phyloP scores from a whole-genome alignment of 495 filamentous ascomycete species.

The Pseudoneurospora amorphoporcata region DNA sequence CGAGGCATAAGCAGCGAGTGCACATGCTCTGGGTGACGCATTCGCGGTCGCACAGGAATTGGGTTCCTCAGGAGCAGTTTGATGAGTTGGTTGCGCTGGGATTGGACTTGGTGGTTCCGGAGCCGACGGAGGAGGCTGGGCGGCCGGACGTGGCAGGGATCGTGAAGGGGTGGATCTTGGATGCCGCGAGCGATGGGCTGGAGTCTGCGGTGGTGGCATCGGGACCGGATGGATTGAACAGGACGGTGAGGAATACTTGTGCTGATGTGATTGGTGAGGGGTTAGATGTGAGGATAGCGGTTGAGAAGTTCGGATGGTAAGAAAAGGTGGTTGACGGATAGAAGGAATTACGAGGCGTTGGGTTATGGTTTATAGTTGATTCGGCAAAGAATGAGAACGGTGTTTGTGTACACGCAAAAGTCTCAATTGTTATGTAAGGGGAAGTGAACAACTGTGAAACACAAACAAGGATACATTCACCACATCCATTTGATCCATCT shows the following conservation, averaged over 20 bases:
- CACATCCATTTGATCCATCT: too few relatives aligned
- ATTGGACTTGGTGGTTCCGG: conserved; percentile 38
- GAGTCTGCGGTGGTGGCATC: conserved; percentile 40
- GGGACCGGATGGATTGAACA: conserved; percentile 45
- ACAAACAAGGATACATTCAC: background rate
- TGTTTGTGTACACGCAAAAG: background rate
- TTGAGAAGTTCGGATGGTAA: conserved; percentile 46
- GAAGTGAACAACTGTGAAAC: background rate
- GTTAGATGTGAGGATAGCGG: conserved; percentile 27
- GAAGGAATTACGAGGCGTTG: background rate
- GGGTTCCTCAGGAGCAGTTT: conserved; percentile 39
- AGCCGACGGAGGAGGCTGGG: conserved; percentile 40
- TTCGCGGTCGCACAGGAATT: conserved; percentile 35
- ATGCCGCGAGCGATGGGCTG: conserved; percentile 14
- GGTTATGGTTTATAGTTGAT: background rate
- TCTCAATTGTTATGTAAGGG: background rate
- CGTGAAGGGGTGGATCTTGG: conserved; percentile 23
- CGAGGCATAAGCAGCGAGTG: conserved; percentile 24
- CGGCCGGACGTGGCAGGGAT: conserved; percentile 37
- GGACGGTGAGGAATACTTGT: conserved; percentile 42
- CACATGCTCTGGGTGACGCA: conserved; percentile 50
- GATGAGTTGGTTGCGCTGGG: conserved; percentile 34
- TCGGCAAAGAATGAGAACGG: background rate
- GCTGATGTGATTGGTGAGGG: conserved; percentile 32
- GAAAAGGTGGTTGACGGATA: background rate